Evolutionary conservation across 805 yeast species (phyloP).

Genomic region (Suhomyces vadensis): DNA sequence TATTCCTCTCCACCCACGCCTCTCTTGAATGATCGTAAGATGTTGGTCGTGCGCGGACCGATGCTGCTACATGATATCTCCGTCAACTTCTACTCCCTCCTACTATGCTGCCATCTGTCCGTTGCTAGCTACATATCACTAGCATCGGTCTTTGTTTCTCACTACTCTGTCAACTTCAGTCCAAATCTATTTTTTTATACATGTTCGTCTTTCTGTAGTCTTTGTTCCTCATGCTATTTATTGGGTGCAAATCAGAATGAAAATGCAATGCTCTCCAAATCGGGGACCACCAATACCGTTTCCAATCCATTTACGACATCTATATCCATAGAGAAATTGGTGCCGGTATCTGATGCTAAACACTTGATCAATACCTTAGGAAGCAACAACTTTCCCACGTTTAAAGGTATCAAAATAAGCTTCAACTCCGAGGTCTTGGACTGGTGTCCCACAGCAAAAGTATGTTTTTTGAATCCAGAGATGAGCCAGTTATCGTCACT

Average conservation of each 20-base stretch:
- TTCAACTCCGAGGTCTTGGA: slow-evolving; percentile 23
- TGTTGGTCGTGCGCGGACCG: not conserved
- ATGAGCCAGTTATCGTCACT: slow-evolving; percentile 77
- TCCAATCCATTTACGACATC: slow-evolving; percentile 71
- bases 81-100: too few relatives aligned
- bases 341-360: slow-evolving; percentile 21
- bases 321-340: slow-evolving; percentile 51
- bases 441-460: slow-evolving; percentile 37
- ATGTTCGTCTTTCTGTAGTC: too few relatives aligned
- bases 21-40: not conserved
- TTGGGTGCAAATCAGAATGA: slow-evolving; percentile 37
- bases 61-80: not conserved
- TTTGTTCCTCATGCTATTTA: not conserved
- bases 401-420: slow-evolving; percentile 68
- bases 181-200: not conserved
- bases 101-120: too few relatives aligned
- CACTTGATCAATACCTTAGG: slow-evolving; percentile 56
- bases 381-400: slow-evolving; percentile 66
- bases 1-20: too few relatives aligned
- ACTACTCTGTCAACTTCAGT: too few relatives aligned
- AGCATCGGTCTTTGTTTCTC: too few relatives aligned
- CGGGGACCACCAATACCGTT: slow-evolving; percentile 69
- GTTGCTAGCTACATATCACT: too few relatives aligned
- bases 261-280: slow-evolving; percentile 59
- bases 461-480: slow-evolving; percentile 65